Conservation (phyloP, 2,329 filamentous ascomycete species). For the Xylaria sp. region DNA sequence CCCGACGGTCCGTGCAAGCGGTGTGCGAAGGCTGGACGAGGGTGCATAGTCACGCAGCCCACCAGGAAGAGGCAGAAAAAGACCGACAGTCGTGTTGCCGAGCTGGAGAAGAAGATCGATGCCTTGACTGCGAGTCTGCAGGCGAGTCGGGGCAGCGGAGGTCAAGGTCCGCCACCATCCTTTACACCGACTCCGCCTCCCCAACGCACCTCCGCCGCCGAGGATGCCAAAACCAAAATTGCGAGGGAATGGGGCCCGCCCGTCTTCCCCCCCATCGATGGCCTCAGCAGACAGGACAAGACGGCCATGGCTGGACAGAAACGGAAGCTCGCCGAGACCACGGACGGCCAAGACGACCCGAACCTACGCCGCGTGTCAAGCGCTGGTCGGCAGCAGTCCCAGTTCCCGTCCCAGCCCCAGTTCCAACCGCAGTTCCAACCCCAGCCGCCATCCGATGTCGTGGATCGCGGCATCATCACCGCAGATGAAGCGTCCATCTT, state of each 20-base stretch:
- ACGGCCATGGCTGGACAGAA: slow-evolving; percentile 51
- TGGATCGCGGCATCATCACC: slow-evolving; percentile 69
- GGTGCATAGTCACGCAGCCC: slow-evolving; percentile 79
- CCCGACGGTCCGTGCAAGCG: slow-evolving; percentile 74
- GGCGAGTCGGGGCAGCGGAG: slow-evolving; percentile 55
- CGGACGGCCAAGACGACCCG: background rate
- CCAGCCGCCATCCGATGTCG: slow-evolving; percentile 54
- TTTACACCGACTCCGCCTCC: background rate
- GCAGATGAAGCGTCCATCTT: slow-evolving; percentile 64
- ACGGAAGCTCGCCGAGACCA: slow-evolving; percentile 50
- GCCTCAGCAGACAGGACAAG: slow-evolving; percentile 31
- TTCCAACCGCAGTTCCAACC: too few relatives aligned
- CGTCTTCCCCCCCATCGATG: slow-evolving; percentile 28
- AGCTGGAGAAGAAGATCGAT: slow-evolving; percentile 93
- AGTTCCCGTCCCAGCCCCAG: slow-evolving; percentile 29
- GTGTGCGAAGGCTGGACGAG: slow-evolving; percentile 81
- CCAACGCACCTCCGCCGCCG: background rate
- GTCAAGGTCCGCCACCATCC: slow-evolving; percentile 5
- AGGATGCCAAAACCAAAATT: slow-evolving; percentile 9
- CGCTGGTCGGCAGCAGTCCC: slow-evolving; percentile 30
- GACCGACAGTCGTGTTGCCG: slow-evolving; percentile 86
- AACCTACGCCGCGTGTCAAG: background rate
- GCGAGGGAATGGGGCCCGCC: slow-evolving; percentile 42
- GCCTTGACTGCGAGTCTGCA: slow-evolving; percentile 83
- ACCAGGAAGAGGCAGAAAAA: slow-evolving; percentile 88